These are phyloP conservation scores for Yamagishiella unicocca DNA, from an alignment of 139 green algal species.

Conservation along the genomic window DNA sequence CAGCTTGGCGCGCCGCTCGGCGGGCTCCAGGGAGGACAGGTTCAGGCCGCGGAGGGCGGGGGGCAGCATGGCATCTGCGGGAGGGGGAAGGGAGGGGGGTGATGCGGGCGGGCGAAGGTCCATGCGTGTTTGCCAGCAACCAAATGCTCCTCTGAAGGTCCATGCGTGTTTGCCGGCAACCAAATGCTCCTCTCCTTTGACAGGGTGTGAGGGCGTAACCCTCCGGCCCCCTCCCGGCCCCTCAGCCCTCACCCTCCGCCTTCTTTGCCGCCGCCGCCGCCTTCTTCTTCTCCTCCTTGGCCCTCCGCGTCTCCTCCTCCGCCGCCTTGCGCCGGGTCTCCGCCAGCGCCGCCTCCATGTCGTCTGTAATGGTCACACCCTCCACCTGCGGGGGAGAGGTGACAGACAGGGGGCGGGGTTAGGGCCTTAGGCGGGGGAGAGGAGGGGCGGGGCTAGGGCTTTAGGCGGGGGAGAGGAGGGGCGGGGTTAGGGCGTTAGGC, in stretches of 20 bases:
- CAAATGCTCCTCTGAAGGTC: too few relatives aligned
- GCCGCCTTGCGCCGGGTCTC: constrained; percentile 39
- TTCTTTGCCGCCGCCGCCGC: constrained; percentile 36
- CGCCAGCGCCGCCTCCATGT: constrained; percentile 54
- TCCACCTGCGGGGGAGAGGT: constrained; percentile 47
- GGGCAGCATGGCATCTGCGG: constrained; percentile 42
- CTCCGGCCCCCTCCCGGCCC: not conserved
- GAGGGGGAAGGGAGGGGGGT: not conserved
- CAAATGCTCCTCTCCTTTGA: too few relatives aligned
- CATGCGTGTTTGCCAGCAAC: too few relatives aligned
- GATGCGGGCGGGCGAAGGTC: not conserved
- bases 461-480: not conserved
- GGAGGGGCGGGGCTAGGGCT: not conserved
- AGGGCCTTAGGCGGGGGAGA: not conserved
- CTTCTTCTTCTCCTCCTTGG: constrained; percentile 41
- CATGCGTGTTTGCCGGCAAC: too few relatives aligned
- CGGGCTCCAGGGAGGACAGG: constrained; percentile 36
- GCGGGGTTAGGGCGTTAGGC: not conserved
- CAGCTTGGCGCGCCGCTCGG: constrained; percentile 62
- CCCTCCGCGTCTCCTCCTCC: constrained; percentile 27
- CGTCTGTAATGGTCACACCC: constrained; percentile 69
- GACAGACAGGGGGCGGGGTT: too few relatives aligned
- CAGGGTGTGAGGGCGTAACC: too few relatives aligned
- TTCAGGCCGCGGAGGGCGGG: constrained; percentile 57
- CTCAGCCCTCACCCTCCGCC: constrained; percentile 11